Percentiles rank a stretch among this genome's conserved stretches.
These are phyloP conservation scores for Hordeum marinum DNA, from an alignment of 176 grass and related monocot genomes.

Conservation along the genomic window DNA sequence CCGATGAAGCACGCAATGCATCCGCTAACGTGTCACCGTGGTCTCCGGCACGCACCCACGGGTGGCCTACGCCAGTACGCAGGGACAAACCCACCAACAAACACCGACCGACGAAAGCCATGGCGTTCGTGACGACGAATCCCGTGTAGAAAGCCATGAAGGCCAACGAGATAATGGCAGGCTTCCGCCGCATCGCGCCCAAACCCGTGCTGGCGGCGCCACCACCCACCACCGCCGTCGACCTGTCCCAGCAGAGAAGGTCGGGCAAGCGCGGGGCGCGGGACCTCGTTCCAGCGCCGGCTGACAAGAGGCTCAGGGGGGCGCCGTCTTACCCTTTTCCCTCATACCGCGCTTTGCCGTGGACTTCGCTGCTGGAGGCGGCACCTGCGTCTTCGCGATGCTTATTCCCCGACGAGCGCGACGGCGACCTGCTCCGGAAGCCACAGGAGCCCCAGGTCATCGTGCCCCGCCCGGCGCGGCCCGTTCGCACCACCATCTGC, in stretches of 20 bases:
- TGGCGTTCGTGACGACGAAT: not conserved
- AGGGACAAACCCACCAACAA: not conserved
- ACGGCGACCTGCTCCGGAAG: not conserved
- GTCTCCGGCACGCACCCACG: no score
- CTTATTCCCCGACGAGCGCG: not conserved
- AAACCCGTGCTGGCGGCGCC: not conserved
- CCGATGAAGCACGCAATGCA: no score
- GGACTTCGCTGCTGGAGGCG: not conserved
- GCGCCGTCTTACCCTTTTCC: not conserved
- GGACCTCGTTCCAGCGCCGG: not conserved
- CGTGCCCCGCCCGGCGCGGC: not conserved
- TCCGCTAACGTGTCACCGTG: no score
- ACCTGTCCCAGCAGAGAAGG: not conserved
- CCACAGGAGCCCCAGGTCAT: not conserved
- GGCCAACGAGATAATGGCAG: not conserved
- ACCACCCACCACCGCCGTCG: no score
- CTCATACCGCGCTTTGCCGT: not conserved
- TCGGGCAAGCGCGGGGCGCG: not conserved
- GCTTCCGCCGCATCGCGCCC: slow-evolving; percentile 15
- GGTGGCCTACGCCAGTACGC: no score
- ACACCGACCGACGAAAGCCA: not conserved
- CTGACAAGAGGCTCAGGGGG: not conserved
- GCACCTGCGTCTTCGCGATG: no score
- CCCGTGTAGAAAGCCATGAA: not conserved
- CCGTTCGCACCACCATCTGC: slow-evolving; percentile 8